Base-by-base conservation (phyloP, 2,329 filamentous ascomycete genomes). In the Neofusicoccum parvum region DNA sequence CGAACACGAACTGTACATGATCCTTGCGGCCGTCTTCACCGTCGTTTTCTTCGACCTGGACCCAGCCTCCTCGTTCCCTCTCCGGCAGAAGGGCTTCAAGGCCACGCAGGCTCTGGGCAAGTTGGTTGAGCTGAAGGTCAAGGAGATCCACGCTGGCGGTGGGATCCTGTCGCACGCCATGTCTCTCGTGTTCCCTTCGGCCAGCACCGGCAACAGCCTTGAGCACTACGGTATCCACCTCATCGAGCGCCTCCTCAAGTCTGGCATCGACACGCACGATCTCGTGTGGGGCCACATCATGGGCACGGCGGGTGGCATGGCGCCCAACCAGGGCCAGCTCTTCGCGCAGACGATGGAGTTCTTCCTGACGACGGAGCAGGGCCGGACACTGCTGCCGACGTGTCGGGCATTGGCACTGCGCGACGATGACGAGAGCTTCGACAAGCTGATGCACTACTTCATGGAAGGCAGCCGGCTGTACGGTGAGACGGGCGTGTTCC, bases 201-300 rank as follows among this genome's bases (percentile, higher is more conserved):
- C 73, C 67, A 39, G 75, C 10, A 73, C 77, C 34, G 56, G 56
- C 27, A 77, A 80, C 2, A 71, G 78, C 1, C 78, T 87, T 34
- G 80, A 80, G 50, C 76, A 80, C 63, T 87, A 87, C 70, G 86
- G 86, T 11, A 76, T 80, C 7, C 82, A 86, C 69, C 83, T 88
- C 78, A 84, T 88, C 67, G 74, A 83, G 63, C 80, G 82, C 12
- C 76, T 88, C 10, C 76, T 85, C 17, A 79, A 80, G 45, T 80
- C 78, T 7, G 79, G 80, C 7, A 76, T 81, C 65, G 76, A 80
- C 1, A 73, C 81, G 5, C 75, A 83, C 32, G 80, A 85, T 20
- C 78, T 87, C 32, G 84, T 86, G 36, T 86, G 83, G 81, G 82
- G 82, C 46, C 82, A 87, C 64, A 82, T 88, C 63, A 79, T 88